Base-by-base conservation (phyloP, 108 stramenopile species). In the Discostella stelligeroides region DNA sequence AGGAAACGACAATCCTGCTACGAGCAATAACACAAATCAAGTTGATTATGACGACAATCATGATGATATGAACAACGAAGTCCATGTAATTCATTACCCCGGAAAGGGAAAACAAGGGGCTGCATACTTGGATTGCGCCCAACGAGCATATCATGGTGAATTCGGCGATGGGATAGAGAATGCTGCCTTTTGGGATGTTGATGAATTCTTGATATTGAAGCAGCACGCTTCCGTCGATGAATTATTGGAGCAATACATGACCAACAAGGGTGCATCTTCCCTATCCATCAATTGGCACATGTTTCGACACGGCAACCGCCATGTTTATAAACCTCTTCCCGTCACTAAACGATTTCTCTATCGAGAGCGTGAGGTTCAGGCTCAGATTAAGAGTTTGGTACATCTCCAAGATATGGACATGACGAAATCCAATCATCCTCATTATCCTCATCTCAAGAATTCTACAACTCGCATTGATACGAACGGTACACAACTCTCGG, bases 131-230 rank as follows among this genome's bases (percentile, higher is more conserved):
- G 37, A 62, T 17, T 62, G 60, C 9, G 60, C 60, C 21, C 3
- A 62, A n/a, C n/a, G n/a, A n/a, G n/a, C n/a, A n/a, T n/a, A n/a
- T n/a, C n/a, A n/a, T n/a, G n/a, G n/a, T n/a, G n/a, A n/a, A n/a
- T n/a, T n/a, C n/a, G n/a, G n/a, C n/a, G n/a, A n/a, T n/a, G n/a
- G n/a, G n/a, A n/a, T n/a, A n/a, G n/a, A n/a, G n/a, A n/a, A n/a
- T n/a, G 46, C 46, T 62, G 51, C 51, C 51, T 73, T 80, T 47
- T 38, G 60, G 15, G 79, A 80, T 63, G 42, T 68, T n/a, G 79
- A 80, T 50, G 79, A 80, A 34, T 80, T 73, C 45, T 12, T 80
- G 20, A 66, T 80, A 25, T 14, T 63, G 24, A 69, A 70, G 60
- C 21, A 23, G 11, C 48, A 76, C 50, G 23, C 27, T 7, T 38